Evolutionary conservation across 1,284 basidiomycete genomes (phyloP), one percentile per base, ranked within the genome.

Genomic region (Naganishia sp.): DNA sequence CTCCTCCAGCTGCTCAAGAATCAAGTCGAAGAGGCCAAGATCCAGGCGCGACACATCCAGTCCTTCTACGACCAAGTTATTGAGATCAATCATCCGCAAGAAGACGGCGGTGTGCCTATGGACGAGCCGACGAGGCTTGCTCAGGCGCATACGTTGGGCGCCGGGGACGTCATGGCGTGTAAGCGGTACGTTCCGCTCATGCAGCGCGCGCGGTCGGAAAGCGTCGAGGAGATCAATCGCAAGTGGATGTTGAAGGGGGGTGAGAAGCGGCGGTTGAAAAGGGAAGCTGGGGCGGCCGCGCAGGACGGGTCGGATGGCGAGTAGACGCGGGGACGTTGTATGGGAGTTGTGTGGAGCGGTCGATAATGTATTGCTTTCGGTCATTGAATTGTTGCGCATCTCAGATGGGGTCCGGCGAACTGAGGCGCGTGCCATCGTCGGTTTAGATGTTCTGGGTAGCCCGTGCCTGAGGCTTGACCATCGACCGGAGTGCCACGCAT

Each of bases 141-240:
- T 28, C 70, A 73, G 39, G 75, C 76, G 15, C 71, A 90, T 15
- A 90, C 90, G 0, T 73, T 90, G 0, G 93, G 92, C 1, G 91
- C 87, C 0, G 90, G 90, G 0, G 84, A 83, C 54, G 84, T 83
- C 63, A 84, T 84, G 68, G 83, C 86, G 25, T 83, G 81, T 7
- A 79, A 81, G 15, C 86, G 84, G 70, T 94, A 93, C 71, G 81
- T 85, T 11, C 86, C 86, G 7, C 71, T 96, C 43, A 72, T 92
- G 54, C 72, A 82, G 65, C 83, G 92, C 64, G 84, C 86, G 62
- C 82, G 90, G 64, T 80, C 88, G 39, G 88, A 90, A 66, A 83
- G 83, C 21, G 87, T 89, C 0, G 88, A 90, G 46, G 83, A 85
- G 18, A 83, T 86, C 17, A 94, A 96, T 75, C 85, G 85, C 72